phyloP scores from a whole-genome alignment of 768 basidiomycete genomes.

The Epithele typhae region DNA sequence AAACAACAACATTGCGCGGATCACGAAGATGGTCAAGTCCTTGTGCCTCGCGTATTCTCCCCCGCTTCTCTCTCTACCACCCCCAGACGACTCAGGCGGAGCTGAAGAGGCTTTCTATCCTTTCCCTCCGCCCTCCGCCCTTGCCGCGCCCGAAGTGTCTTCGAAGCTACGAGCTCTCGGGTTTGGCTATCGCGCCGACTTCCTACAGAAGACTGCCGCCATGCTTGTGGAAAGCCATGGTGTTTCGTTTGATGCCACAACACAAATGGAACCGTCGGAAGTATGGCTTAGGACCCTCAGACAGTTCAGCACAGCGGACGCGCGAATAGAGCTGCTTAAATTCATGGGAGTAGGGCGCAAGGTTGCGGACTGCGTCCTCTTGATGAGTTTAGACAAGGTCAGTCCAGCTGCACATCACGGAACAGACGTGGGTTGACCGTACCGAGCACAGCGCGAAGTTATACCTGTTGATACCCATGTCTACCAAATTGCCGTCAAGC shows the following conservation, averaged over 20 bases:
- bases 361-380: constrained; percentile 90
- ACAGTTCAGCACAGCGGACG: constrained; percentile 43
- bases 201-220: constrained; percentile 77
- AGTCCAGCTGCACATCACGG: constrained; percentile 8
- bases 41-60: constrained; percentile 77
- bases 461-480: constrained; percentile 98
- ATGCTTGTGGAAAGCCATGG: constrained; percentile 65
- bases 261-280: constrained; percentile 45
- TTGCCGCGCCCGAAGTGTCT: constrained; percentile 56
- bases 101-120: constrained; percentile 54
- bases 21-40: constrained; percentile 87
- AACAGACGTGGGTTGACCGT: neutral
- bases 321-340: constrained; percentile 71
- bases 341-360: constrained; percentile 93
- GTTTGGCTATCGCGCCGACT: constrained; percentile 94
- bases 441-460: constrained; percentile 58
- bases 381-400: constrained; percentile 93
- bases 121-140: constrained; percentile 75
- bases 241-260: constrained; percentile 1
- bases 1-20: constrained; percentile 94
- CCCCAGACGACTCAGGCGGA: constrained; percentile 24
- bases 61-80: constrained; percentile 49
- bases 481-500: constrained; percentile 78
- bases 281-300: constrained; percentile 58
- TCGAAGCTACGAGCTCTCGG: constrained; percentile 72